Conservation (phyloP, 2,329 filamentous ascomycete genomes). For the Teratosphaeria epicoccoides region DNA sequence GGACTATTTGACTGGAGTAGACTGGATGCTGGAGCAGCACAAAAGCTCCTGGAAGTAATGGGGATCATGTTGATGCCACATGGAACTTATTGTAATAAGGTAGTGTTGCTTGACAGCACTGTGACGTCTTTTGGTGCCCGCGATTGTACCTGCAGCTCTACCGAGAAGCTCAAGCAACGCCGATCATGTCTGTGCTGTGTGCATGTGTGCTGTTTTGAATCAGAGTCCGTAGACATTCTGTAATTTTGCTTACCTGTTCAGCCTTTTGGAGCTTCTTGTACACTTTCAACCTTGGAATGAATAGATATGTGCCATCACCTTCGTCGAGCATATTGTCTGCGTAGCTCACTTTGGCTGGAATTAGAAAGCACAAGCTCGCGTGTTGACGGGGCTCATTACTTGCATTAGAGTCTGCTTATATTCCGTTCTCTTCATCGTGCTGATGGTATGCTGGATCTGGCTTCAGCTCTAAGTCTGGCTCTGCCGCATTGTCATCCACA, state of each 20-base stretch:
- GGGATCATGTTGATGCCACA: background rate
- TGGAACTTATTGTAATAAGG: too few species aligned
- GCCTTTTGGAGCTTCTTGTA: too few species aligned
- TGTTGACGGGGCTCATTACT: background rate
- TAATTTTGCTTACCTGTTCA: too few species aligned
- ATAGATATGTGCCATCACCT: too few species aligned
- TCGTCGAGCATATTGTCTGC: background rate
- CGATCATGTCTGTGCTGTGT: too few species aligned
- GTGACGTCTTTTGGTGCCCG: background rate
- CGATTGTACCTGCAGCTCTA: background rate
- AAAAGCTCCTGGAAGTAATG: background rate
- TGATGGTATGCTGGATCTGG: background rate
- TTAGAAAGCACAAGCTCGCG: background rate
- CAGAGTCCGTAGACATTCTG: too few species aligned
- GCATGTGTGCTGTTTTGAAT: too few species aligned
- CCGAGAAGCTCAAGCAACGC: background rate
- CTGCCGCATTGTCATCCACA: background rate
- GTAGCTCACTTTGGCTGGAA: too few species aligned
- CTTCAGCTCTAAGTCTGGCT: background rate
- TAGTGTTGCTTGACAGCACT: background rate
- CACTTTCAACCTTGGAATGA: too few species aligned
- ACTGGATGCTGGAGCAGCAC: background rate
- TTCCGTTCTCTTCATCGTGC: background rate
- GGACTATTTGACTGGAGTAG: background rate
- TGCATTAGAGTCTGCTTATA: background rate